phyloP scores from a whole-genome alignment of 371 early-diverging fungal genomes.

The Edhazardia aedis region DNA sequence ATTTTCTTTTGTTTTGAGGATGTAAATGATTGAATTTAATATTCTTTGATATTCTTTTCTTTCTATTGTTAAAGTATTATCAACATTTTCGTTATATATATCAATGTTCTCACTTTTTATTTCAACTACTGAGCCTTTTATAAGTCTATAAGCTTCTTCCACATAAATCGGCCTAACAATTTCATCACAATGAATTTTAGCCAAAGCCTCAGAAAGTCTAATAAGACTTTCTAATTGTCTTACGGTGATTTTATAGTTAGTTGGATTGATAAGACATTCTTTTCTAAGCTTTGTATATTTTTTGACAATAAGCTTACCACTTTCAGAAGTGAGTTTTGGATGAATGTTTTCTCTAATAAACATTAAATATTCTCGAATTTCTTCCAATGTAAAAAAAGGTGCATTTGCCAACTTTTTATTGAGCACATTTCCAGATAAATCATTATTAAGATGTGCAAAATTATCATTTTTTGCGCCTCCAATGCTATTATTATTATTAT shows the following conservation, averaged over 20 bases:
- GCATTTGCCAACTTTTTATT: neutral
- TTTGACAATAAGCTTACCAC: conserved; percentile 55
- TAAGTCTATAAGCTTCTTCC: conserved; percentile 63
- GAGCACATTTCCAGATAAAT: too few relatives aligned
- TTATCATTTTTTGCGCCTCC: neutral
- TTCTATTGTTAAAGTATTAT: conserved; percentile 33
- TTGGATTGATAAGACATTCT: conserved; percentile 52
- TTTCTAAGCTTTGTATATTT: conserved; percentile 68
- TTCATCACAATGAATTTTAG: conserved; percentile 45
- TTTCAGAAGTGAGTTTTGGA: conserved; percentile 54
- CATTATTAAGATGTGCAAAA: too few relatives aligned
- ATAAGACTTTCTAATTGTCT: conserved; percentile 46
- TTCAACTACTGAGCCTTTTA: conserved; percentile 69
- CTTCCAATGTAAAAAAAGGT: conserved; percentile 24
- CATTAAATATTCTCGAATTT: conserved; percentile 36
- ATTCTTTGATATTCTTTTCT: conserved; percentile 33
- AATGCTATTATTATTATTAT: neutral
- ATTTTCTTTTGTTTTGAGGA: conserved; percentile 19
- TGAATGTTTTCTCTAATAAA: conserved; percentile 20
- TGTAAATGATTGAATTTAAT: conserved; percentile 30
- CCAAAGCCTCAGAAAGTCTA: conserved; percentile 48
- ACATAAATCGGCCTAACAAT: conserved; percentile 51
- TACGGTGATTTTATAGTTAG: conserved; percentile 42
- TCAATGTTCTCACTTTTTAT: conserved; percentile 65
- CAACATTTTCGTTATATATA: conserved; percentile 43